Evolutionary conservation across 352 stramenopile genomes (phyloP).

Genomic region (Vaucheria bursata): DNA sequence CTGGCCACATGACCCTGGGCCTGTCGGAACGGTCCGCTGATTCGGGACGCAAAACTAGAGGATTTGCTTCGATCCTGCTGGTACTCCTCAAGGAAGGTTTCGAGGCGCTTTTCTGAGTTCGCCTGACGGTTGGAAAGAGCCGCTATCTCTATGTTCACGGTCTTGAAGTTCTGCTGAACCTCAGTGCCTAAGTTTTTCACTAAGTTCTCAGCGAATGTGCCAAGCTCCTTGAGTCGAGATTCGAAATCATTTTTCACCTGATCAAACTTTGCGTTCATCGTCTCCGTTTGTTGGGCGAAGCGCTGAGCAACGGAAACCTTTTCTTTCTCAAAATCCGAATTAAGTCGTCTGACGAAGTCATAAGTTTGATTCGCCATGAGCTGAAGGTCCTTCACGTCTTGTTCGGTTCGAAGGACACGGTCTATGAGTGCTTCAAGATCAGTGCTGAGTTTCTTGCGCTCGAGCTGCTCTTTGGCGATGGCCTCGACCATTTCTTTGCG

Average conservation of each 20-base stretch:
- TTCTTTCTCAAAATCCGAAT: background rate
- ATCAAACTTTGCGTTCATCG: background rate
- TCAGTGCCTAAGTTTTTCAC: constrained; percentile 1
- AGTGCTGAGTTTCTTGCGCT: background rate
- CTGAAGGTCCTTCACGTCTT: background rate
- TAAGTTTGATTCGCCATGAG: background rate
- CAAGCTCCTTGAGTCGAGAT: background rate
- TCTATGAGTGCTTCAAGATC: background rate
- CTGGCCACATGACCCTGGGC: background rate
- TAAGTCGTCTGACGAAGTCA: background rate
- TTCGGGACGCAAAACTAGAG: background rate
- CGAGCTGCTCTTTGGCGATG: background rate
- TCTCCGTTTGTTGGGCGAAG: background rate
- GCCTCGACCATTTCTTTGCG: background rate
- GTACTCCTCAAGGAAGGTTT: background rate
- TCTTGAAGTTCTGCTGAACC: background rate
- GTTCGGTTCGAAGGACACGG: background rate
- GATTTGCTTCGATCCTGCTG: background rate
- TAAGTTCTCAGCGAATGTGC: background rate
- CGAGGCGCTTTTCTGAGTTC: background rate
- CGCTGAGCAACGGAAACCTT: background rate
- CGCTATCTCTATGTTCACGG: background rate
- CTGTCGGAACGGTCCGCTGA: background rate
- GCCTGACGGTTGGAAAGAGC: background rate
- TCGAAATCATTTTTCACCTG: background rate